Evolutionary conservation across 257 asterid species (phyloP).

Genomic region (Leonotis leonurus): DNA sequence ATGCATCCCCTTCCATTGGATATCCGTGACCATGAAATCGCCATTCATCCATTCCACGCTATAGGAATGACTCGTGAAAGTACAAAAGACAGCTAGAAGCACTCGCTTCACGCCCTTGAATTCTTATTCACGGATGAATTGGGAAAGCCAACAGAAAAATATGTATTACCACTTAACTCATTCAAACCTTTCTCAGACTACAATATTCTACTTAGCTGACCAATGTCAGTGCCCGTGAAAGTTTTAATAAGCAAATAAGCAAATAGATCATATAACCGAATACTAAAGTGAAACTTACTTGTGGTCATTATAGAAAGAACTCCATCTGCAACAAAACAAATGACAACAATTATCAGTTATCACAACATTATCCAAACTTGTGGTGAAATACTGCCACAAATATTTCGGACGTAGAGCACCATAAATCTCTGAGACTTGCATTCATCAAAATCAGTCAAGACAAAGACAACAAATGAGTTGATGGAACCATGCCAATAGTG

Average conservation of each 20-base stretch:
- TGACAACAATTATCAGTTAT: constrained; percentile 24
- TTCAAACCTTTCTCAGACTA: neutral
- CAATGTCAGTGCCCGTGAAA: neutral
- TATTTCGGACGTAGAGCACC: too few species aligned
- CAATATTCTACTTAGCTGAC: neutral
- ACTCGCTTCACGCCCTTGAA: too few species aligned
- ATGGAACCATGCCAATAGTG: too few species aligned
- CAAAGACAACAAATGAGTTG: too few species aligned
- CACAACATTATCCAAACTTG: constrained; percentile 12
- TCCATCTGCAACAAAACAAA: constrained; percentile 52
- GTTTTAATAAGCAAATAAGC: neutral
- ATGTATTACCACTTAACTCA: neutral
- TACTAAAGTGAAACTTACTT: constrained; percentile 38
- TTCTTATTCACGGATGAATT: too few species aligned
- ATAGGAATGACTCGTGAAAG: neutral
- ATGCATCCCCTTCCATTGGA: neutral
- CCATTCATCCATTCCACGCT: too few species aligned
- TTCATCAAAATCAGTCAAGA: too few species aligned
- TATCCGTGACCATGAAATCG: neutral
- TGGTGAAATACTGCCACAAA: neutral
- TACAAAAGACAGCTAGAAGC: neutral
- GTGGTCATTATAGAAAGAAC: constrained; percentile 59
- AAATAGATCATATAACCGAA: neutral
- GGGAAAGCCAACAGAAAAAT: too few species aligned
- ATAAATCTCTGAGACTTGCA: too few species aligned